Evolutionary conservation across 1,139 yeast genomes (phyloP), one percentile per base, ranked within the genome.

Genomic region (Wickerhamomyces sp.): DNA sequence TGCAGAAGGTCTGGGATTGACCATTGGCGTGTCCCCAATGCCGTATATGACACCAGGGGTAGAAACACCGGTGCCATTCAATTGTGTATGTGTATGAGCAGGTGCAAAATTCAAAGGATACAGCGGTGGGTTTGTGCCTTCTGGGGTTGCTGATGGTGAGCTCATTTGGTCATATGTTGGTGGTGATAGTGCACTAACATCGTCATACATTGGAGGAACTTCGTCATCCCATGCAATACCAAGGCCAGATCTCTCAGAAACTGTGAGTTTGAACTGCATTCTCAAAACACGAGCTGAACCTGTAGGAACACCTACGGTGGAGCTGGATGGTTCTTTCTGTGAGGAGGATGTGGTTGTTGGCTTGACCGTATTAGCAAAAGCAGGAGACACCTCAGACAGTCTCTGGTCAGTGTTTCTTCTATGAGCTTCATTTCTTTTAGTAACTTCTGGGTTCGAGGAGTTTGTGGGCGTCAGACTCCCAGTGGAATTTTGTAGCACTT

Each of bases 151-250:
- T 1, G 1, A 63, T 55, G 30, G 42, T 38, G 14, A 37, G 4
- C 36, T 14, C 1, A 50, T 42, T 12, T 31, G 33, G 46, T 54
- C 69, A 56, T 86, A 86, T 7, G 78, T 78, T 2, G 98, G 98
- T 1, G 98, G 97, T 30, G 93, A 77, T 30, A 85, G 66, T 0
- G 93, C 76, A 22, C 78, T 67, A 15, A 89, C 89, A 50, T 87
- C 91, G 35, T 77, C 87, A 53, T 93, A 91, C 16, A 87, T 85
- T 1, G 99, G 99, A 1, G 99, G 99, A 15, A 91, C 97, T 58
- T 91, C 98, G 55, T 89, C 97, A 59, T 91, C 97, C 98, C 98
- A 91, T 0, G 97, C 85, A 23, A 91, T 86, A 5, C 99, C 98
- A 31, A 91, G 68, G 0, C 99, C 99, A 1, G 95, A 82, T 38